Evolutionary conservation across 2,329 filamentous ascomycete species (phyloP).

Genomic region (Botrytis cinerea): DNA sequence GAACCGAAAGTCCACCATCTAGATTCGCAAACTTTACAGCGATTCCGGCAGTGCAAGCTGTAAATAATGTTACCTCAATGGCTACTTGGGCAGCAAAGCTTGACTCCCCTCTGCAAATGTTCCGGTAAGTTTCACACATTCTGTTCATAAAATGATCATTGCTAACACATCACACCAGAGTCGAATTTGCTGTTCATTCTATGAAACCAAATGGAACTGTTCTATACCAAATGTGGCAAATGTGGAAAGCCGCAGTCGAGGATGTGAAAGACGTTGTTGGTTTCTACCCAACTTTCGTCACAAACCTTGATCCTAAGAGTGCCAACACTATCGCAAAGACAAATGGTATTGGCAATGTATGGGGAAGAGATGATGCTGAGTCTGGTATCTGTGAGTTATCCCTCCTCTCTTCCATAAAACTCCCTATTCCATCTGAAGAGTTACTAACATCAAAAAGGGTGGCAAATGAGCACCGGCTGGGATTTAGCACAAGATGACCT

Average conservation of each 20-base stretch:
- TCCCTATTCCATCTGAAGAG: background rate
- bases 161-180: background rate
- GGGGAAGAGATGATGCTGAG: conserved; percentile 42
- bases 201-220: conserved; percentile 43
- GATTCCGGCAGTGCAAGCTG: conserved; percentile 14
- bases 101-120: conserved; percentile 29
- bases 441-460: conserved; percentile 37
- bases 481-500: conserved; percentile 43
- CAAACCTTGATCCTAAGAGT: conserved; percentile 40
- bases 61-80: conserved; percentile 23
- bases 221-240: conserved; percentile 41
- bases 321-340: conserved; percentile 40
- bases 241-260: conserved; percentile 43
- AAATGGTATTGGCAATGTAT: conserved; percentile 46
- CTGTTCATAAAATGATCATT: background rate
- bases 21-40: conserved; percentile 29
- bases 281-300: conserved; percentile 44
- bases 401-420: background rate
- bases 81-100: conserved; percentile 21
- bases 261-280: conserved; percentile 43
- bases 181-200: conserved; percentile 43
- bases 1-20: conserved; percentile 25
- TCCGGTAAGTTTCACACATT: conserved; percentile 22
- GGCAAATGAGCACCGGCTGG: conserved; percentile 46
- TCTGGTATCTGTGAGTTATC: conserved; percentile 40